phyloP scores from a whole-genome alignment of 2,329 filamentous ascomycete genomes.

The Fusarium stilboides region DNA sequence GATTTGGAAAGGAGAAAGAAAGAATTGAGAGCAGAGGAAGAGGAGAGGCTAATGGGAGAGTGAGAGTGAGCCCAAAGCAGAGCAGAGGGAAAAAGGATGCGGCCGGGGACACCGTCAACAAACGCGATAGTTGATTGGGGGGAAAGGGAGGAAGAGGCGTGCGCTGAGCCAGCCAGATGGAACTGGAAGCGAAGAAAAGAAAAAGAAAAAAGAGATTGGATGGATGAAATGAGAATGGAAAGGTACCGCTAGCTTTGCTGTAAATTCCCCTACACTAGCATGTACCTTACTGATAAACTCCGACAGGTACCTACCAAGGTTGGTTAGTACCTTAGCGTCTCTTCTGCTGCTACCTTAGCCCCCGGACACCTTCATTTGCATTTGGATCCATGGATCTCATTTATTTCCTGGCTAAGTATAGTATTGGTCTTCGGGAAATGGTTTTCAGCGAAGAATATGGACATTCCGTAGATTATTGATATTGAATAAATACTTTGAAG shows the following conservation, averaged over 20 bases:
- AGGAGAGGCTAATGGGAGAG: slow-evolving; percentile 28
- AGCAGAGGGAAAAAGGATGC: slow-evolving; percentile 16
- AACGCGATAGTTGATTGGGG: slow-evolving; percentile 35
- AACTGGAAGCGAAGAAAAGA: slow-evolving; percentile 37
- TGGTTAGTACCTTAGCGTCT: slow-evolving; percentile 36
- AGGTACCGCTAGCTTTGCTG: slow-evolving; percentile 27
- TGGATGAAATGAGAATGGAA: slow-evolving; percentile 22
- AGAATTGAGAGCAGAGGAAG: slow-evolving; percentile 27
- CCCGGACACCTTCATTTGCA: slow-evolving; percentile 35
- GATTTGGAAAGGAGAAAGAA: slow-evolving; percentile 28
- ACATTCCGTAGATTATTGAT: background rate
- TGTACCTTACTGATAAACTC: slow-evolving; percentile 26
- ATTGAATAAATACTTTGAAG: background rate
- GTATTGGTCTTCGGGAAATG: slow-evolving; percentile 1
- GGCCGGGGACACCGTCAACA: slow-evolving; percentile 43
- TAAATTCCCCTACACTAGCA: background rate
- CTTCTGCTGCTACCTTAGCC: slow-evolving; percentile 29
- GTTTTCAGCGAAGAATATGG: slow-evolving; percentile 2
- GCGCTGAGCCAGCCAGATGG: slow-evolving; percentile 33
- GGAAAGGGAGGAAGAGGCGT: slow-evolving; percentile 27
- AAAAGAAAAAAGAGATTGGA: slow-evolving; percentile 41
- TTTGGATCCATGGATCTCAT: slow-evolving; percentile 20
- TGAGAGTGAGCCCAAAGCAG: no score
- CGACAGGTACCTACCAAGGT: slow-evolving; percentile 12
- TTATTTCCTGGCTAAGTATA: slow-evolving; percentile 21